Conservation (phyloP, 1,284 basidiomycete genomes). For the Austroboletus novae-zelandiae region DNA sequence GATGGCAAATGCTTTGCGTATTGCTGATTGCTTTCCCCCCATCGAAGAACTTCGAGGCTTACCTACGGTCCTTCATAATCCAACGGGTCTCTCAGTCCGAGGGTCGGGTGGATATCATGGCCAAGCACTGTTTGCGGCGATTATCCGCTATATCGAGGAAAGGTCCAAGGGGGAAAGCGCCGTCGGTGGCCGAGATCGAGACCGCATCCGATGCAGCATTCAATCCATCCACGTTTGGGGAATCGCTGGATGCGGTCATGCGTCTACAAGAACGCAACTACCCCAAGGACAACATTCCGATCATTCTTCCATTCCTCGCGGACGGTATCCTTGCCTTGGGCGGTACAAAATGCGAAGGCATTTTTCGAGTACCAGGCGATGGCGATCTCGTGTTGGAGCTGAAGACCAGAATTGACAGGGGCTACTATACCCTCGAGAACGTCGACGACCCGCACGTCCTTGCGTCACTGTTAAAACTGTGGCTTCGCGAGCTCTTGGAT, state of each 20-base stretch:
- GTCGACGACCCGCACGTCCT: constrained; percentile 87
- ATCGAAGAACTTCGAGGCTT: constrained; percentile 85
- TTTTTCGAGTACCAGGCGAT: constrained; percentile 90
- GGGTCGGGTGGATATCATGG: constrained; percentile 82
- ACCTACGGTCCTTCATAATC: constrained; percentile 75
- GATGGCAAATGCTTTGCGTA: constrained; percentile 90
- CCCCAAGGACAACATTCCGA: constrained; percentile 80
- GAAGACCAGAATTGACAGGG: constrained; percentile 84
- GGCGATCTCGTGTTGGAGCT: constrained; percentile 81
- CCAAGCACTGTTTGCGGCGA: constrained; percentile 79
- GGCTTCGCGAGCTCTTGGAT: constrained; percentile 86
- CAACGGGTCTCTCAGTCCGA: constrained; percentile 63
- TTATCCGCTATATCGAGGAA: constrained; percentile 72
- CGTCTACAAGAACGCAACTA: constrained; percentile 82
- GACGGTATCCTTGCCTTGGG: constrained; percentile 88
- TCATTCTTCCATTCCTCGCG: constrained; percentile 88
- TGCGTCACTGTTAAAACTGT: constrained; percentile 86
- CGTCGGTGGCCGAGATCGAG: constrained; percentile 80
- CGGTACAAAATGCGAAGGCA: constrained; percentile 81
- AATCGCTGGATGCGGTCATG: constrained; percentile 81
- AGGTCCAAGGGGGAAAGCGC: constrained; percentile 80
- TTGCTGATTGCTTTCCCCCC: constrained; percentile 86
- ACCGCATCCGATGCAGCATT: constrained; percentile 90
- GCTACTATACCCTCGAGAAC: constrained; percentile 84
- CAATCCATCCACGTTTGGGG: constrained; percentile 90